These are phyloP conservation scores for Fennellomyces sp. DNA, from an alignment of 371 early-diverging fungal genomes.

Conservation along the genomic window DNA sequence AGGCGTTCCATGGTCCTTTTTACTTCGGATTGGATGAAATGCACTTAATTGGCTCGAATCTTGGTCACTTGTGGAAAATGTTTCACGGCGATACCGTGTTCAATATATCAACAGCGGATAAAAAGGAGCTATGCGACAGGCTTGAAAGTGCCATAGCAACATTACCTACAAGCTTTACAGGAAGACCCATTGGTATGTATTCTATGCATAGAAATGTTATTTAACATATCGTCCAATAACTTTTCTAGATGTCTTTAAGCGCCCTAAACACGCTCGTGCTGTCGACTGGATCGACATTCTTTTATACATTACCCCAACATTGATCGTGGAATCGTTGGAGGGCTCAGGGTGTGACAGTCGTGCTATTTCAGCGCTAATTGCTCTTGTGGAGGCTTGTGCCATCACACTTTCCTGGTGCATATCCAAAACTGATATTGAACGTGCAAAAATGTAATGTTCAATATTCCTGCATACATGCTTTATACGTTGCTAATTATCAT, in stretches of 20 bases:
- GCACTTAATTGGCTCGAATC: slow-evolving; percentile 4
- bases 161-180: background rate
- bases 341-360: background rate
- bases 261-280: slow-evolving; percentile 3
- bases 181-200: background rate
- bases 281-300: slow-evolving; percentile 6
- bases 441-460: background rate
- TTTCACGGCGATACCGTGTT: background rate
- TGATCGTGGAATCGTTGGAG: background rate
- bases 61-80: slow-evolving; percentile 1
- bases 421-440: background rate
- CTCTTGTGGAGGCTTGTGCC: slow-evolving; percentile 1
- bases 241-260: background rate
- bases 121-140: background rate
- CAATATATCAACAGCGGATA: background rate
- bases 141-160: background rate
- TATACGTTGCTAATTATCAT: too few relatives aligned
- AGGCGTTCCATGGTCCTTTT: slow-evolving; percentile 4
- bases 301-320: background rate
- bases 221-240: background rate
- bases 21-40: slow-evolving; percentile 9
- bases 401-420: background rate
- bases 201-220: background rate
- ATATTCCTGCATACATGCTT: background rate
- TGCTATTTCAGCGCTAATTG: background rate